phyloP scores from a whole-genome alignment of 2,329 filamentous ascomycete genomes.

The Botrytis deweyae region DNA sequence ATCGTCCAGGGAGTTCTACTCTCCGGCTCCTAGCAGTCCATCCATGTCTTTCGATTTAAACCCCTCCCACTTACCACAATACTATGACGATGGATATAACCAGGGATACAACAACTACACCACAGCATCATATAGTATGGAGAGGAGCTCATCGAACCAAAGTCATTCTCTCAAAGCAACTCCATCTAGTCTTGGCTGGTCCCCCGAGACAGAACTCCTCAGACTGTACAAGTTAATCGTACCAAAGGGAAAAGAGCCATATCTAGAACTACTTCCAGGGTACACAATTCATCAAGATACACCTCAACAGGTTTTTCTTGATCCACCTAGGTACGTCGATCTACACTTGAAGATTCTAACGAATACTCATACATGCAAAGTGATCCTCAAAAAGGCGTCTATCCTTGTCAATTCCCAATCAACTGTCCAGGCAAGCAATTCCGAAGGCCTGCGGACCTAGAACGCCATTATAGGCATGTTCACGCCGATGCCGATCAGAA shows the following conservation, averaged over 20 bases:
- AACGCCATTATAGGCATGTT: slow-evolving; percentile 41
- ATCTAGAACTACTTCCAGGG: slow-evolving; percentile 26
- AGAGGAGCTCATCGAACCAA: background rate
- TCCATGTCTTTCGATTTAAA: slow-evolving; percentile 14
- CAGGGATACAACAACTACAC: slow-evolving; percentile 6
- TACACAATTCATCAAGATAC: slow-evolving; percentile 10
- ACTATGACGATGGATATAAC: slow-evolving; percentile 1
- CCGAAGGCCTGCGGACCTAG: slow-evolving; percentile 41
- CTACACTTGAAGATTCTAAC: background rate
- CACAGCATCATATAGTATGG: background rate
- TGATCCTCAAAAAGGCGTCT: slow-evolving; percentile 22
- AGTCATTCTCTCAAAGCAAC: slow-evolving; percentile 21
- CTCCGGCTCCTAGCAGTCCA: slow-evolving; percentile 2
- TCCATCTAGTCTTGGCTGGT: slow-evolving; percentile 28
- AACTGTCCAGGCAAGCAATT: slow-evolving; percentile 32
- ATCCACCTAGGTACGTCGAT: slow-evolving; percentile 22
- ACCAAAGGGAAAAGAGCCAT: slow-evolving; percentile 27
- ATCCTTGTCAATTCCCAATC: slow-evolving; percentile 31
- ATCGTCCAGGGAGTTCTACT: slow-evolving; percentile 6
- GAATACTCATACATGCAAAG: slow-evolving; percentile 15
- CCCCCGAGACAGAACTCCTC: slow-evolving; percentile 16
- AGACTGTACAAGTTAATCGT: slow-evolving; percentile 30
- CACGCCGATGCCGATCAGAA: slow-evolving; percentile 33
- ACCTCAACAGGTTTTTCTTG: slow-evolving; percentile 29
- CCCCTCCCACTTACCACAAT: background rate